A percentile compares a stretch with the other conserved stretches of the same genome.
phyloP scores from a whole-genome alignment of 2,329 filamentous ascomycete species.

The Trichophyton verrucosum region DNA sequence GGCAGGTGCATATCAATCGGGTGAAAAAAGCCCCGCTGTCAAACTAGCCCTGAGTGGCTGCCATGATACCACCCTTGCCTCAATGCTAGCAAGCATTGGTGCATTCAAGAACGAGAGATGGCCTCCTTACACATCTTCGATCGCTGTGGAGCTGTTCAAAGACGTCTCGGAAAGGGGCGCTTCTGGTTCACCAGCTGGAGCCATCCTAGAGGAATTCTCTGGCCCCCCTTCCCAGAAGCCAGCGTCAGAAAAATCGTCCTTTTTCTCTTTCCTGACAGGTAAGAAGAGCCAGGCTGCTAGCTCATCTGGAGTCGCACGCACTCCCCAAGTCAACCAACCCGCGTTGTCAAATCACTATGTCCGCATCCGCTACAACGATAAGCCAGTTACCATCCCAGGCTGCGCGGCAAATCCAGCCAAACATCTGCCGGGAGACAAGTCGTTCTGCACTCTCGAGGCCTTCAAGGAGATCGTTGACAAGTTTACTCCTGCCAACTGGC shows the following conservation, averaged over 20 bases:
- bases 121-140: conserved; percentile 87
- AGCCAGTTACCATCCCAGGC: conserved; percentile 66
- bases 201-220: conserved; percentile 18
- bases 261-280: conserved; percentile 22
- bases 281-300: conserved; percentile 11
- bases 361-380: conserved; percentile 81
- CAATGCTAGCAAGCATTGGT: conserved; percentile 62
- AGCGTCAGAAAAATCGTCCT: conserved; percentile 17
- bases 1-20: conserved; percentile 37
- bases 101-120: conserved; percentile 61
- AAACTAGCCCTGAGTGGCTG: conserved; percentile 74
- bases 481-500: conserved; percentile 74
- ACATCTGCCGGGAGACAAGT: conserved; percentile 74
- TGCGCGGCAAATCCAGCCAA: conserved; percentile 60
- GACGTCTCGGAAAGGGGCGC: conserved; percentile 8
- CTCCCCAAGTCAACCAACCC: conserved; percentile 21
- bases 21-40: conserved; percentile 40
- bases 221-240: conserved; percentile 13
- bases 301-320: conserved; percentile 22
- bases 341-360: conserved; percentile 59
- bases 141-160: conserved; percentile 79
- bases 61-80: conserved; percentile 87
- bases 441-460: conserved; percentile 79
- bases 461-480: conserved; percentile 91
- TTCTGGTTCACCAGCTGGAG: conserved; percentile 8